Evolutionary conservation across 1,139 yeast genomes (phyloP), one percentile per base, ranked within the genome.

Genomic region (Trichomonascaceae sp.): DNA sequence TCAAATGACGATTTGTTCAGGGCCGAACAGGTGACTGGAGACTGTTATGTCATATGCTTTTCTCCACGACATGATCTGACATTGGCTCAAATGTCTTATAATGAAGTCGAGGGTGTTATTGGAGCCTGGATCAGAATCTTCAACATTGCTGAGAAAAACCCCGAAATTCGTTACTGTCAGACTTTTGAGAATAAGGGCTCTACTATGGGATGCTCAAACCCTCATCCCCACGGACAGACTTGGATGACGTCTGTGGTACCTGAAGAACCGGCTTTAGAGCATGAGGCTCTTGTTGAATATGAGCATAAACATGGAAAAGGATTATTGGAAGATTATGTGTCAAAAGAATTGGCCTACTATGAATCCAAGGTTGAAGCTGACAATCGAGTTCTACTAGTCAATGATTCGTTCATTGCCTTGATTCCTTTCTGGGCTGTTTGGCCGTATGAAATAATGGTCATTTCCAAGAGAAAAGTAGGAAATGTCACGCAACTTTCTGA

Each of bases 401-500:
- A 85, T 64, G 87, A 80, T 58, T 74, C 82, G 1, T 85, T 85
- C 60, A 64, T 85, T 43, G 87, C 80, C n/a, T 82, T 85, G 15
- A 89, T 85, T 13, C 91, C 93, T 50, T 85, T 82, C 69, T 85
- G 93, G 93, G 93, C 91, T 3, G 76, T 83, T 50, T 85, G 93
- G 91, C 93, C 93, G 7, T 85, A 84, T 67, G 90, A 85, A 69
- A 82, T 87, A 6, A 71, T 85, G 69, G 73, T 85, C 44, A 70
- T 85, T 9, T 67, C 88, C 22, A 81, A 81, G 62, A 70, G 73
- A 41, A 84, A 82, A 58, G 71, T 83, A 55, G 70, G 77, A 39
- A 80, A 84, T 24, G 66, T 84, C 19, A 70, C 70, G 41, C 81
- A 81, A 39, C 79, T 85, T 60, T 70, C 70, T 27, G 74, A 70